phyloP scores from a whole-genome alignment of 495 filamentous ascomycete genomes.

The Bacidia gigantensis region DNA sequence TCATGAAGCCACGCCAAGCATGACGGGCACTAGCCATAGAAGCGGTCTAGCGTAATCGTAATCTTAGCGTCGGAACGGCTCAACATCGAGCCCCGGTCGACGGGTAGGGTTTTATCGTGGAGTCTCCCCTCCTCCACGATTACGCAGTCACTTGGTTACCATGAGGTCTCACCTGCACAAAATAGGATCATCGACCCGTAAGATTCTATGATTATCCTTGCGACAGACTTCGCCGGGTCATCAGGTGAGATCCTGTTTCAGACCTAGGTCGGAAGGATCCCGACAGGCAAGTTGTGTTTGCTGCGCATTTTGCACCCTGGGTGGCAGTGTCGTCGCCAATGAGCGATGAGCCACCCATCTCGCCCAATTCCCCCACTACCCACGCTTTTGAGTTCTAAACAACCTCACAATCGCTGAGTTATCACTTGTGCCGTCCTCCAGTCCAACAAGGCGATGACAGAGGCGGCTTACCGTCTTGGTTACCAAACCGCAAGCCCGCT shows the following conservation, averaged over 20 bases:
- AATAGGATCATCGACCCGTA: background rate
- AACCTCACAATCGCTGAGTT: background rate
- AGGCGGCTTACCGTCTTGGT: background rate
- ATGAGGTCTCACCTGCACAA: too few species aligned
- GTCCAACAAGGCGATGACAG: background rate
- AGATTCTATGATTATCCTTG: background rate
- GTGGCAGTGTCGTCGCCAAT: background rate
- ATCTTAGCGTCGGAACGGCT: background rate
- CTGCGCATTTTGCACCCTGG: background rate
- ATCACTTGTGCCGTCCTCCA: background rate
- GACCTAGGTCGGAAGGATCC: background rate
- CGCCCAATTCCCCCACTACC: background rate
- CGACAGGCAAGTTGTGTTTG: background rate
- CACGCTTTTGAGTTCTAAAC: background rate
- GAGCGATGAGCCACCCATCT: background rate
- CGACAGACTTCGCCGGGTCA: background rate
- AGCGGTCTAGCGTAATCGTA: background rate
- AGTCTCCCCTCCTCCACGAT: too few species aligned
- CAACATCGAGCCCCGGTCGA: too few species aligned
- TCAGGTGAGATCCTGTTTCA: background rate
- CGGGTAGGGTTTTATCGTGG: too few species aligned
- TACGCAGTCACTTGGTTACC: too few species aligned
- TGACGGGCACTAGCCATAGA: background rate
- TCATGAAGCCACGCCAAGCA: background rate
- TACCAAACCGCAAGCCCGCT: background rate